phyloP scores from a whole-genome alignment of 2,329 filamentous ascomycete genomes.

The Bisporella sp. region DNA sequence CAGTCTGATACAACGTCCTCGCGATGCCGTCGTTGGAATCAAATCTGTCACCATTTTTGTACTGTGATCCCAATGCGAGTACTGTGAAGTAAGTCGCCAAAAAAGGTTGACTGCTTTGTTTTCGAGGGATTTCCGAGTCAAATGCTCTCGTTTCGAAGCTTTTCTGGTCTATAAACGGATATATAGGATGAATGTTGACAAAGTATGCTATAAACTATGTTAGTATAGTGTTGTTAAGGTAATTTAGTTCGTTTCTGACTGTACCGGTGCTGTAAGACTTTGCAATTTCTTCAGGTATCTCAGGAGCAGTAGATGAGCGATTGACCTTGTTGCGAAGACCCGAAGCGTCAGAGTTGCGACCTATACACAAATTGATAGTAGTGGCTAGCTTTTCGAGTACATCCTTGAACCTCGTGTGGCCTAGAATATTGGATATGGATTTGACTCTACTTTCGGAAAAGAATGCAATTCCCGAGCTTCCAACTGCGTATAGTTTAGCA shows the following conservation, averaged over 20 bases:
- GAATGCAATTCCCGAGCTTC: conserved; percentile 25
- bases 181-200: conserved; percentile 30
- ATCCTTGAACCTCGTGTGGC: conserved; percentile 19
- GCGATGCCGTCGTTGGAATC: conserved; percentile 32
- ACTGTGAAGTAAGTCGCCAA: conserved; percentile 32
- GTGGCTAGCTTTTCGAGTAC: conserved; percentile 15
- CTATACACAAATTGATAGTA: conserved; percentile 3
- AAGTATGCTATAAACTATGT: conserved; percentile 29
- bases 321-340: background rate
- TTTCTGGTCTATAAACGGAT: conserved; percentile 33
- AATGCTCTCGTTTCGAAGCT: conserved; percentile 29
- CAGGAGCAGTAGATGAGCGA: background rate
- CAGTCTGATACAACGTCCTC: conserved; percentile 33
- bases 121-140: conserved; percentile 20
- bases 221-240: conserved; percentile 4
- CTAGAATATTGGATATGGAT: conserved; percentile 16
- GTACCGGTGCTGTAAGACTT: conserved; percentile 6
- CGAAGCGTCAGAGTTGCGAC: background rate
- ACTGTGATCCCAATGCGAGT: conserved; percentile 12
- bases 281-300: conserved; percentile 2
- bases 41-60: conserved; percentile 27
- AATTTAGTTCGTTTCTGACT: background rate
- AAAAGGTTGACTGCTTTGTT: conserved; percentile 25
- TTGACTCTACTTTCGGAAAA: conserved; percentile 29
- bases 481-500: conserved; percentile 9